phyloP scores from a whole-genome alignment of 179 eudicot species.

The Camellia oleifera region DNA sequence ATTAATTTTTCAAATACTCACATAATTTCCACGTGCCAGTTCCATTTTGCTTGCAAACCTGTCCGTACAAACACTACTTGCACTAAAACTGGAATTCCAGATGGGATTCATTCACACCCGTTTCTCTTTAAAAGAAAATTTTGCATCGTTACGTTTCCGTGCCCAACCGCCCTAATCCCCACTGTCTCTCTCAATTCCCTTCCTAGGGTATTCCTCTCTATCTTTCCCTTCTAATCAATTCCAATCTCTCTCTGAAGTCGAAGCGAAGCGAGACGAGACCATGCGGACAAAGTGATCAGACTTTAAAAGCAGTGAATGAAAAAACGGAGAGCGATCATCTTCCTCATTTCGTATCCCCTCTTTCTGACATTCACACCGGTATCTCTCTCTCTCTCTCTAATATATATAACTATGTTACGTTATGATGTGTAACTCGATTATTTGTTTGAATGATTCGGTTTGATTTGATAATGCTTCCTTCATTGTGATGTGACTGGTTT shows the following conservation, averaged over 20 bases:
- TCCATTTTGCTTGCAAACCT: not conserved
- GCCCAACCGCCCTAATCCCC: not conserved
- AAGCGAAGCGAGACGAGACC: not conserved
- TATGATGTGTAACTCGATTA: not conserved
- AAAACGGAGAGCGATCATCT: too few relatives aligned
- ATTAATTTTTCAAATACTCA: too few relatives aligned
- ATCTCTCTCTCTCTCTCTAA: not conserved
- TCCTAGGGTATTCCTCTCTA: not conserved
- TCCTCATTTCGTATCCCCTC: not conserved
- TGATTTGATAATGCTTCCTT: not conserved
- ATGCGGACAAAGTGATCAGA: not conserved
- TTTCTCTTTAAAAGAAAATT: not conserved
- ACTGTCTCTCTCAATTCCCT: not conserved
- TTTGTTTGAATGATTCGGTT: not conserved
- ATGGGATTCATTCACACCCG: not conserved
- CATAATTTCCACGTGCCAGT: not conserved
- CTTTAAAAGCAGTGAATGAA: too few relatives aligned
- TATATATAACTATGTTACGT: not conserved
- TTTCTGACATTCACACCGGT: not conserved
- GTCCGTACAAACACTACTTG: too few relatives aligned
- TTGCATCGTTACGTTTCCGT: not conserved
- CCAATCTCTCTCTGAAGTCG: slow-evolving; percentile 15
- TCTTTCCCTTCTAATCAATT: not conserved
- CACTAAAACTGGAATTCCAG: not conserved
- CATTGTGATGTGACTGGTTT: not conserved